Conservation (phyloP, 2,329 filamentous ascomycete genomes). For the Arthroderma sp. region DNA sequence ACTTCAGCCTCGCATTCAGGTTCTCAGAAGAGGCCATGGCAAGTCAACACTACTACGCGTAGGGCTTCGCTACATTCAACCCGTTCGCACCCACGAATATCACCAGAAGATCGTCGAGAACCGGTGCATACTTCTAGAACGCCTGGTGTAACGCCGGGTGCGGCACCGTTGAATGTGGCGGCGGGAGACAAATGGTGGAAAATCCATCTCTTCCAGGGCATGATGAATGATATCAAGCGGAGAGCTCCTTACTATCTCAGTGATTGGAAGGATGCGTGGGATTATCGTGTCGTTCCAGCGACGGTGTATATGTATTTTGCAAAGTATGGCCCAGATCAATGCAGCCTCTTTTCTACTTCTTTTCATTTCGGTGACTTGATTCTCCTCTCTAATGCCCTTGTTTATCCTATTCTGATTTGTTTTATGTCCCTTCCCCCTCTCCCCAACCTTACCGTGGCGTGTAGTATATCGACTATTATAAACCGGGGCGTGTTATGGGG, state of each 20-base stretch:
- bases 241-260: conserved; percentile 64
- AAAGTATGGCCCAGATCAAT: conserved; percentile 45
- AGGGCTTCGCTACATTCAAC: conserved; percentile 13
- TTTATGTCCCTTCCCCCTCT: background rate
- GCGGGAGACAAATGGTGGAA: conserved; percentile 55
- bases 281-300: conserved; percentile 75
- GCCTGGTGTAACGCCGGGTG: background rate
- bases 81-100: conserved; percentile 2
- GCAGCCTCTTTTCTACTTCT: conserved; percentile 6
- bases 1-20: conserved; percentile 5
- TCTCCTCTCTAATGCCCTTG: conserved; percentile 1
- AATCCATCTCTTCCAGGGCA: conserved; percentile 61
- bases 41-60: conserved; percentile 12
- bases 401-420: background rate
- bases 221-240: conserved; percentile 63
- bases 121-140: background rate
- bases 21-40: conserved; percentile 17
- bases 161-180: conserved; percentile 9
- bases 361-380: background rate
- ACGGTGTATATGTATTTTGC: conserved; percentile 94
- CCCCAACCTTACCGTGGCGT: no score
- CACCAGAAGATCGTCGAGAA: background rate
- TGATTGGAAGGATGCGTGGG: conserved; percentile 79
- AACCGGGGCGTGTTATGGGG: background rate
- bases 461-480: background rate